Conservation (phyloP, 768 basidiomycete genomes). For the Mycena belliarum region DNA sequence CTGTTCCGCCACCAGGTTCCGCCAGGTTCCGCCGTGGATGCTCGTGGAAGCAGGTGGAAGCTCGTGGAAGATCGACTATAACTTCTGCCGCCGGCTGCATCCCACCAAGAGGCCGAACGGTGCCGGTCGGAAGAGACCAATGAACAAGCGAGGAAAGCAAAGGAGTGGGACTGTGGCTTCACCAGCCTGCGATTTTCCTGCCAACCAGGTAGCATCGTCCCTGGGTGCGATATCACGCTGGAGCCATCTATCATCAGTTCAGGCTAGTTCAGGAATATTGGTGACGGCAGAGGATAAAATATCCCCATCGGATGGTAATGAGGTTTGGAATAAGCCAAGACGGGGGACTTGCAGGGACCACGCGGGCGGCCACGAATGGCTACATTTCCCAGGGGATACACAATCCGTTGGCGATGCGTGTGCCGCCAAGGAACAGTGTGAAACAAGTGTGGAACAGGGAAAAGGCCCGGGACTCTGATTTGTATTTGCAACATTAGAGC, state of each 20-base stretch:
- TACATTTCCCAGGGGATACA: neutral
- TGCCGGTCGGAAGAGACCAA: constrained; percentile 1
- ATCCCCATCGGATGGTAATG: constrained; percentile 8
- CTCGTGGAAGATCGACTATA: too few relatives aligned
- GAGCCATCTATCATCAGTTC: neutral
- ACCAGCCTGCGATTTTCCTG: neutral
- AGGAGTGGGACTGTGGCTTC: neutral
- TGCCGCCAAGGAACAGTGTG: neutral
- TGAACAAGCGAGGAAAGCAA: neutral
- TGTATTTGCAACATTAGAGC: too few relatives aligned
- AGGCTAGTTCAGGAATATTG: neutral
- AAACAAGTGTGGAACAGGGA: too few relatives aligned
- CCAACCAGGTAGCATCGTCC: too few relatives aligned
- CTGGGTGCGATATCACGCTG: too few relatives aligned
- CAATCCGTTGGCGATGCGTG: neutral
- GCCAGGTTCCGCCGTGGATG: too few relatives aligned
- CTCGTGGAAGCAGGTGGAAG: too few relatives aligned
- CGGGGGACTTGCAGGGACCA: neutral
- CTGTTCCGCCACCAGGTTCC: too few relatives aligned
- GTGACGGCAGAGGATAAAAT: neutral
- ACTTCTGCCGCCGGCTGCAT: constrained; percentile 2
- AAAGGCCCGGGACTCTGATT: too few relatives aligned
- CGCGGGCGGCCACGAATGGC: neutral
- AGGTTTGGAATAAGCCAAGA: neutral
- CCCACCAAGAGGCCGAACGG: neutral